Percentiles rank a stretch among this genome's conserved stretches.
Evolutionary conservation across 2,329 filamentous ascomycete genomes (phyloP).

Genomic region (Ophiostoma quercus): DNA sequence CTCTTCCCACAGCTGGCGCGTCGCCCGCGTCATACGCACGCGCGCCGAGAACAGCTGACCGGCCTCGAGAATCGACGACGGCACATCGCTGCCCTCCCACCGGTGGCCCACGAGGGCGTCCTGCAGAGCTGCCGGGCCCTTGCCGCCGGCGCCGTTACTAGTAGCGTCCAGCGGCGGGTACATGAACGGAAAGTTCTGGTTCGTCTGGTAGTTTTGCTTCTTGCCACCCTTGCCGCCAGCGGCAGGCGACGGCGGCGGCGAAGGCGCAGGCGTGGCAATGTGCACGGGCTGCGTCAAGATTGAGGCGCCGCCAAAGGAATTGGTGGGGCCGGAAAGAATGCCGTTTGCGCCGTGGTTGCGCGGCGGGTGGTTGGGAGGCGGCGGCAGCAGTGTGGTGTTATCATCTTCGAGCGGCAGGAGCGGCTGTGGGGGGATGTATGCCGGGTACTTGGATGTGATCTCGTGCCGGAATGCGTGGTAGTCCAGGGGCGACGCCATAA

Average conservation of each 20-base stretch:
- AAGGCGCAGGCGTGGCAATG: slow-evolving; percentile 96
- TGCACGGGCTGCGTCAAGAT: slow-evolving; percentile 95
- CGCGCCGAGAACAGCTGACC: slow-evolving; percentile 85
- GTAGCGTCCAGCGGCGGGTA: slow-evolving; percentile 87
- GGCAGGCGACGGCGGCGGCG: slow-evolving; percentile 82
- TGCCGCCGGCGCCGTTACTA: slow-evolving; percentile 86
- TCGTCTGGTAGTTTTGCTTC: slow-evolving; percentile 99
- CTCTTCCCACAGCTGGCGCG: slow-evolving; percentile 91
- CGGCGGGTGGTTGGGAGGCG: slow-evolving; percentile 68
- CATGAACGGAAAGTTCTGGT: slow-evolving; percentile 96
- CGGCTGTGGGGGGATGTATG: slow-evolving; percentile 83
- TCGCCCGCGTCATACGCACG: slow-evolving; percentile 85
- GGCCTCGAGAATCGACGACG: slow-evolving; percentile 89
- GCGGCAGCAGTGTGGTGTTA: slow-evolving; percentile 84
- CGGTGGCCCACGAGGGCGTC: slow-evolving; percentile 72
- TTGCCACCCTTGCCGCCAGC: slow-evolving; percentile 89
- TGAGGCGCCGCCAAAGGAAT: slow-evolving; percentile 59
- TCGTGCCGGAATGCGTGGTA: slow-evolving; percentile 96
- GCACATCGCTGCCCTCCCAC: slow-evolving; percentile 93
- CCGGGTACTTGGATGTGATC: slow-evolving; percentile 94
- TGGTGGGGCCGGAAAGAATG: slow-evolving; percentile 53
- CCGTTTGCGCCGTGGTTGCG: slow-evolving; percentile 56
- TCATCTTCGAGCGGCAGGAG: slow-evolving; percentile 82
- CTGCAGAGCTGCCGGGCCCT: slow-evolving; percentile 75
- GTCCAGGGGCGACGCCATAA: slow-evolving; percentile 89